Conservation (phyloP, 2,329 filamentous ascomycete genomes). For the Chaetomiaceae sp. region DNA sequence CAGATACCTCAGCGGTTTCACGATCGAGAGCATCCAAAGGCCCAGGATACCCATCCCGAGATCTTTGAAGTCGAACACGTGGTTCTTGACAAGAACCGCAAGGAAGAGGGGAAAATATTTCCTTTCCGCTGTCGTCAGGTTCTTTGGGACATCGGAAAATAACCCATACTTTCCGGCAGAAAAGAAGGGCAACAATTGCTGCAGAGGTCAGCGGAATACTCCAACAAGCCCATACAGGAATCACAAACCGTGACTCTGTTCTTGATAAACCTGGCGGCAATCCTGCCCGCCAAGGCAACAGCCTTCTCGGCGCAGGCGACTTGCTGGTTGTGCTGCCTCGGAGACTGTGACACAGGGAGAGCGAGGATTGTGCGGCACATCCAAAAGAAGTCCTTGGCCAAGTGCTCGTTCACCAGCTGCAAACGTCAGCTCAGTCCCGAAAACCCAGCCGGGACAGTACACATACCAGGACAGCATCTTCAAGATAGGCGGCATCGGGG, state of each 20-base stretch:
- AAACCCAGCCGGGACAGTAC: not conserved
- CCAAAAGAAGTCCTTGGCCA: slow-evolving; percentile 45
- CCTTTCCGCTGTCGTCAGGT: slow-evolving; percentile 40
- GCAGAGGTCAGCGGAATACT: slow-evolving; percentile 16
- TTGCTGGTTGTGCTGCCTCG: slow-evolving; percentile 21
- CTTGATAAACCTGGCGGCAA: slow-evolving; percentile 43
- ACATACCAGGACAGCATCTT: slow-evolving; percentile 45
- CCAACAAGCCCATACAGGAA: not conserved
- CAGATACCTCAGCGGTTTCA: slow-evolving; percentile 45
- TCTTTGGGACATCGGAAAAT: slow-evolving; percentile 41
- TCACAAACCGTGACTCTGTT: slow-evolving; percentile 39
- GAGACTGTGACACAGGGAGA: slow-evolving; percentile 21
- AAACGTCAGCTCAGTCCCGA: not conserved
- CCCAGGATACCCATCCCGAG: slow-evolving; percentile 43
- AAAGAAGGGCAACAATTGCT: slow-evolving; percentile 45
- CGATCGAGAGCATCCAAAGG: slow-evolving; percentile 50
- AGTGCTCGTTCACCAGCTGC: slow-evolving; percentile 45
- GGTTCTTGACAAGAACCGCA: slow-evolving; percentile 43
- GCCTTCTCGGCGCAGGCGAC: slow-evolving; percentile 41
- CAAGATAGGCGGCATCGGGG: slow-evolving; percentile 35
- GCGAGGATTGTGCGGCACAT: slow-evolving; percentile 32
- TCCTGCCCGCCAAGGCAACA: slow-evolving; percentile 42
- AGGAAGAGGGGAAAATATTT: slow-evolving; percentile 49
- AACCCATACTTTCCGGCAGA: slow-evolving; percentile 45
- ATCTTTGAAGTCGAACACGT: slow-evolving; percentile 45